Base-by-base conservation (phyloP, 495 filamentous ascomycete genomes). In the Bacidia rubella region DNA sequence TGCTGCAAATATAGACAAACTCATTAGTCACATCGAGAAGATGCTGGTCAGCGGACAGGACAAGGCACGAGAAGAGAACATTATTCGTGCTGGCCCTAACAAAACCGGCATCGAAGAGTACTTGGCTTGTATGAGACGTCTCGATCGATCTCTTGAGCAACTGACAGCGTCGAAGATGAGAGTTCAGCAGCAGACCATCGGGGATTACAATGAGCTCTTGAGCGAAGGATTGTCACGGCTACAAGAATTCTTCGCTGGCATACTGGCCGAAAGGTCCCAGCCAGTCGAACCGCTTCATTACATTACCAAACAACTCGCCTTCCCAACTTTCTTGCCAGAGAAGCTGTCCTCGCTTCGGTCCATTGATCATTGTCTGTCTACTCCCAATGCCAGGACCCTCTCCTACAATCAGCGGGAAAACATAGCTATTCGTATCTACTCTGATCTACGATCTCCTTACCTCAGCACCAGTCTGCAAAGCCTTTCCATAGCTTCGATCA, bases 261-360 rank as follows among this genome's bases (percentile, higher is more conserved):
- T 84, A 49, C 67, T 97, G 32, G 75, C 76, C 24, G 81, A 93
- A 57, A 80, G 87, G 19, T 76, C 81, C 7, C 73, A 76, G 48
- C 74, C 83, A 1, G 77, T 96, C 26, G 92, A 99, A 58, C 90
- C 93, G 5, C 68, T 97, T 40, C 86, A 95, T 60, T 96, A 85
- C 62, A 79, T 96, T 59, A 95, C 86, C n/a, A 43, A 46, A 49
- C 78, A 86, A 32, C 74, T 85, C 10, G 80, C 86, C 1, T 87
- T 86, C 54, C 83, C 83, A 9, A 69, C 73, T 1, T 68, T 87
- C 2, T 64, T 74, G 11, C 68, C 76, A 42, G 75, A 80, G 23
- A 79, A 73, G 20, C 53, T 76, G 17, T 73, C 75, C n/a, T 71
- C 73, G 47, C 65, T 87, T 24, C 70, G 71, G 5, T 69, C 74